phyloP scores from a whole-genome alignment of 495 filamentous ascomycete species.

The Neurospora sp. region DNA sequence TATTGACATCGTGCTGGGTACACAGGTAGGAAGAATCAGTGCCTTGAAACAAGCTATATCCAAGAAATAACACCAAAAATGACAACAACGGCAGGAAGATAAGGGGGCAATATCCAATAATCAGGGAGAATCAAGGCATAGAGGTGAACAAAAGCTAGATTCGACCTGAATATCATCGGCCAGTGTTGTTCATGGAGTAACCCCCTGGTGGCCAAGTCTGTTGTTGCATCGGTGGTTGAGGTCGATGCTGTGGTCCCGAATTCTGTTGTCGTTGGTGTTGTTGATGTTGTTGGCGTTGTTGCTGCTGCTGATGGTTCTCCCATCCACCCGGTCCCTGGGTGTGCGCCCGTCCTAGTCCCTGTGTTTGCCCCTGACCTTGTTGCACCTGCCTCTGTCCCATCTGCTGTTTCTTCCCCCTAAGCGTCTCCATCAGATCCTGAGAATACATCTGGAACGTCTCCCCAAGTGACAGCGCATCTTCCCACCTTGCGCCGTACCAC shows the following conservation, averaged over 20 bases:
- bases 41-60: no score
- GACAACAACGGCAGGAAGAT: no score
- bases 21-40: no score
- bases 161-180: background rate
- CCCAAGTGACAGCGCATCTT: slow-evolving; percentile 31
- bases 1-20: no score
- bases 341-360: background rate
- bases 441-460: slow-evolving; percentile 35
- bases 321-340: background rate
- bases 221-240: background rate
- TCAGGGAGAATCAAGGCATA: no score
- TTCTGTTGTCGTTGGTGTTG: slow-evolving; percentile 7
- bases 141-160: no score
- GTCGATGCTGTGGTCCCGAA: background rate
- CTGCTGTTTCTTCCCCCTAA: slow-evolving; percentile 19
- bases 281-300: slow-evolving; percentile 3
- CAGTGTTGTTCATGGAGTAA: background rate
- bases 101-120: no score
- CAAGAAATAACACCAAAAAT: no score
- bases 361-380: slow-evolving; percentile 9
- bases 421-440: slow-evolving; percentile 21
- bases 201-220: background rate
- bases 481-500: slow-evolving; percentile 42
- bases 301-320: background rate
- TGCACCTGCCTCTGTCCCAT: background rate